These are phyloP conservation scores for Anthostomella pinea DNA, from an alignment of 2,329 filamentous ascomycete species.

Conservation along the genomic window DNA sequence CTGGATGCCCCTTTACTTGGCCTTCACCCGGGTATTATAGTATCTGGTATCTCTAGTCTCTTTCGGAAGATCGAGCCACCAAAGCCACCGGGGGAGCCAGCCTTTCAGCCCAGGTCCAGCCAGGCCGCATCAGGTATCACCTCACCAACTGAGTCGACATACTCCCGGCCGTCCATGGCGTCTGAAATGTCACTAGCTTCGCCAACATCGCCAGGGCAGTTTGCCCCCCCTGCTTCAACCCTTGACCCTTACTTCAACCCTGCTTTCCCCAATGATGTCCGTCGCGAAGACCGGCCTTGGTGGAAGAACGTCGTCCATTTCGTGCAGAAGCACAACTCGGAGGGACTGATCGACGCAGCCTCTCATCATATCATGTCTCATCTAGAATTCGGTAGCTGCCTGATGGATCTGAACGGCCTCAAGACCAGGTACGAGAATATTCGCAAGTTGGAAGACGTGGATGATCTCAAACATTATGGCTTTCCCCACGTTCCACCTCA, in stretches of 20 bases:
- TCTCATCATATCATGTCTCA: conserved; percentile 75
- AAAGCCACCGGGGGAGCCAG: conserved; percentile 20
- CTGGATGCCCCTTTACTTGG: conserved; percentile 86
- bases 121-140: conserved; percentile 15
- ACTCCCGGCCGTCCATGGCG: conserved; percentile 22
- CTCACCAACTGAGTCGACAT: conserved; percentile 21
- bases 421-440: conserved; percentile 67
- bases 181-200: conserved; percentile 16
- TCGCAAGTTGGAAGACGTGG: conserved; percentile 67
- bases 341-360: conserved; percentile 67
- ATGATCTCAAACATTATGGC: conserved; percentile 45
- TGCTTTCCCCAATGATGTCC: conserved; percentile 70
- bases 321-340: conserved; percentile 71
- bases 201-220: conserved; percentile 10
- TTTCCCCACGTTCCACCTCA: conserved; percentile 43
- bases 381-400: conserved; percentile 76
- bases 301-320: conserved; percentile 71
- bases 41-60: conserved; percentile 76
- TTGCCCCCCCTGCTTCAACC: conserved; percentile 21
- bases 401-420: conserved; percentile 73
- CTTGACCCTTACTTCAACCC: conserved; percentile 71
- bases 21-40: conserved; percentile 82
- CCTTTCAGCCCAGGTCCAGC: conserved; percentile 12
- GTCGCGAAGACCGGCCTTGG: conserved; percentile 65
- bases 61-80: conserved; percentile 51